Evolutionary conservation across 2,329 filamentous ascomycete species (phyloP), one percentile per base, ranked within the genome.

Genomic region (Magnaporthiopsis rhizophila): DNA sequence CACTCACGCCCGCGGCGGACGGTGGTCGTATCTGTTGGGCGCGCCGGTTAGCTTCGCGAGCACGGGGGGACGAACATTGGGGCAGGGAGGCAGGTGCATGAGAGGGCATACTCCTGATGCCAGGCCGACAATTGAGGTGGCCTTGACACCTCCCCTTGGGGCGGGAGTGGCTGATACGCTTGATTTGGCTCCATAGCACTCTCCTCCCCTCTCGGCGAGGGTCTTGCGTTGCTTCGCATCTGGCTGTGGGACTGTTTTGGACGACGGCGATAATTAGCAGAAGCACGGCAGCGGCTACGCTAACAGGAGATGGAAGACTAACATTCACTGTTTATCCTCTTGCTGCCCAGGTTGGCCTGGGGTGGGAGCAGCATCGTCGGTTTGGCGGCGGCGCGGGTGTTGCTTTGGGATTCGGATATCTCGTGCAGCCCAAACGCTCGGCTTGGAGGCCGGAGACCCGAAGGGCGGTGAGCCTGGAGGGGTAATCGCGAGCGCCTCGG

Each of bases 371-470:
- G 62, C 62, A 67, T 63, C 28, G 36, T 59, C 1, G 65, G 63
- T 0, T 65, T 38, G 53, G 65, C 45, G 45, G 45, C 63, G 13
- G 75, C 72, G 62, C 85, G 81, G 58, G 80, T 74, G 71, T 89
- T 88, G 74, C 77, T 79, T 70, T 88, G 83, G n/a, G 85, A 86
- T 9, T 86, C 83, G 70, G 77, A 81, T 68, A 85, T 81, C 70
- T 87, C 85, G 12, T 79, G 74, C 21, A 87, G 78, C 60, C 74
- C 38, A 71, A 58, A 13, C 70, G 63, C 18, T 67, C 13, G 64
- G 45, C 61, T 68, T 13, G 71, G 68, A n/a, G 67, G 66, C n/a
- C 68, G 67, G 28, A 69, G 64, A 36, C 65, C 66, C 30, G 58
- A 59, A 8, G 63, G 58, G 58, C 61, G 56, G 58, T 56, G 53